Conservation (phyloP, 2,329 filamentous ascomycete genomes). For the Colletotrichum magnum region DNA sequence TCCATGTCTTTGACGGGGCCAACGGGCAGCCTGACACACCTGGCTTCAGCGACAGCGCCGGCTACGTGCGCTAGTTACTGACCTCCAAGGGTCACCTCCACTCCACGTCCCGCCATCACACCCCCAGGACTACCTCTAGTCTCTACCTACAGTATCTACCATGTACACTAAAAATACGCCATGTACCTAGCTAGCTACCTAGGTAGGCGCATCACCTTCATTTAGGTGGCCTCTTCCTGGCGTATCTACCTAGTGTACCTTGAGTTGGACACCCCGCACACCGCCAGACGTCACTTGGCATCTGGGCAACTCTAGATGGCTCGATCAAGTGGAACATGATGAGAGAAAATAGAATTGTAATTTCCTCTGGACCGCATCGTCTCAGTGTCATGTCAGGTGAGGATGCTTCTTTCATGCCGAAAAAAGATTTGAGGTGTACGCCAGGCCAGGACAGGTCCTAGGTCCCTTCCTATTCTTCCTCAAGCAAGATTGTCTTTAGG, state of each 20-base stretch:
- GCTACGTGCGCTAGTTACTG: constrained; percentile 1
- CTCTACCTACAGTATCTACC: too few species aligned
- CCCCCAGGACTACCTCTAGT: too few species aligned
- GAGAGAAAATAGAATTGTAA: constrained; percentile 31
- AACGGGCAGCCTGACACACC: constrained; percentile 32
- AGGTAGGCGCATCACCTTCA: too few species aligned
- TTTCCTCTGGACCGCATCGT: constrained; percentile 9
- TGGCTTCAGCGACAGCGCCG: constrained; percentile 15
- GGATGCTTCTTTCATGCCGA: too few species aligned
- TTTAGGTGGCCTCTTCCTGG: too few species aligned
- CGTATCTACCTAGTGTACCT: too few species aligned
- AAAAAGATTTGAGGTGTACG: too few species aligned
- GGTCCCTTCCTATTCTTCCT: too few species aligned
- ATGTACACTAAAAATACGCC: too few species aligned
- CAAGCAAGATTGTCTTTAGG: too few species aligned
- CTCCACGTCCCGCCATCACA: background rate
- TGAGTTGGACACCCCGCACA: constrained; percentile 8
- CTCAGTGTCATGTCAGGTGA: background rate
- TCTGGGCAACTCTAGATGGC: constrained; percentile 13
- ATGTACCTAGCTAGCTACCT: too few species aligned
- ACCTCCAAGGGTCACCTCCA: background rate
- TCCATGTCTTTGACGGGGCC: constrained; percentile 5
- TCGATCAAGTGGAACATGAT: constrained; percentile 9
- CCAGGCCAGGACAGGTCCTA: too few species aligned
- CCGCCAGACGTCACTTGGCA: constrained; percentile 31